Conservation (phyloP, 352 stramenopile genomes). For the Pythium scleroteichum region DNA sequence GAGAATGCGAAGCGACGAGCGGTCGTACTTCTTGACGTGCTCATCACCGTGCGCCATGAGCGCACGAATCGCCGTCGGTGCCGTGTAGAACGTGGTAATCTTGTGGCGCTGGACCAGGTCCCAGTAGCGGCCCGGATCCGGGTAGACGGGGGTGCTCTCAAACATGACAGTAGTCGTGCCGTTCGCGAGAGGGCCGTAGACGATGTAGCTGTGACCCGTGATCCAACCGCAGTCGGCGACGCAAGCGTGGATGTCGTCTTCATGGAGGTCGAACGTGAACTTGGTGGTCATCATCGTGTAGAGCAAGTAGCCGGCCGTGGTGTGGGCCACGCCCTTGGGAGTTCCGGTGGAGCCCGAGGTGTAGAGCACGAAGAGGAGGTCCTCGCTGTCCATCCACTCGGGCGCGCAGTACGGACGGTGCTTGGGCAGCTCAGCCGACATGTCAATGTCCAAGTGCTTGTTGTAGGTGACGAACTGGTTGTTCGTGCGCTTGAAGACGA, state of each 20-base stretch:
- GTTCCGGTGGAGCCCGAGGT: conserved; percentile 96
- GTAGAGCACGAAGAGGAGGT: conserved; percentile 98
- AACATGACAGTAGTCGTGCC: conserved; percentile 99
- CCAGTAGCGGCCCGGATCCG: conserved; percentile 95
- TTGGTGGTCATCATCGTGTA: conserved; percentile 94
- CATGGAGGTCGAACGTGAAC: conserved; percentile 93
- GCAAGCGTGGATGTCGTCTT: conserved; percentile 94
- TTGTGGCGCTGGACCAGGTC: conserved; percentile 96
- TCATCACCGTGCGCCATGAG: conserved; percentile 96
- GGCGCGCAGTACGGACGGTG: conserved; percentile 94
- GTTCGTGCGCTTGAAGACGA: conserved; percentile 93
- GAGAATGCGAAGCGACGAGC: conserved; percentile 92
- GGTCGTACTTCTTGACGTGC: conserved; percentile 93
- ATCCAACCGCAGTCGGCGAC: conserved; percentile 97
- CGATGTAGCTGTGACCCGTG: conserved; percentile 96
- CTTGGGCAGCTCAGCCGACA: conserved; percentile 89
- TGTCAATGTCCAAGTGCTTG: conserved; percentile 90
- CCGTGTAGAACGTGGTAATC: conserved; percentile 95
- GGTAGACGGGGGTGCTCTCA: conserved; percentile 97
- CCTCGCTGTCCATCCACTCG: conserved; percentile 96
- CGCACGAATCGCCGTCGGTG: conserved; percentile 96
- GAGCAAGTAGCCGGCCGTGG: conserved; percentile 94
- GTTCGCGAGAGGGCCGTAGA: conserved; percentile 97
- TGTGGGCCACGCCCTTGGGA: conserved; percentile 96
- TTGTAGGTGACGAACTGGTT: conserved; percentile 75